A percentile compares a stretch with the other conserved stretches of the same genome.
These are phyloP conservation scores for Talaromyces liani DNA, from an alignment of 495 filamentous ascomycete genomes.

Conservation along the genomic window DNA sequence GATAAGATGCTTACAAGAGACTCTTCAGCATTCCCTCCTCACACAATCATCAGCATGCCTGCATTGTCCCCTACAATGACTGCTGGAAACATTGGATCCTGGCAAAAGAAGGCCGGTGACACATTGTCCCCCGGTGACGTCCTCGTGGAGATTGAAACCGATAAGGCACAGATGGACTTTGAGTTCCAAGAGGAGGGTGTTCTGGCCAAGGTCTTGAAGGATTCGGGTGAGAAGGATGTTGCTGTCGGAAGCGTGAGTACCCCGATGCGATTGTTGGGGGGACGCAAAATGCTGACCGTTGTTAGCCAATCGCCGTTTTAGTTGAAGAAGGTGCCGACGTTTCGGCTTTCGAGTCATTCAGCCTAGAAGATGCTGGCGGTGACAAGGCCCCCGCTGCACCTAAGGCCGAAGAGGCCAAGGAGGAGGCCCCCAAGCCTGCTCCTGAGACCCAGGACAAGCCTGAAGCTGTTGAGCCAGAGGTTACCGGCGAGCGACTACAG, in stretches of 20 bases:
- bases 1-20: conserved; percentile 18
- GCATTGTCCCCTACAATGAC: conserved; percentile 98
- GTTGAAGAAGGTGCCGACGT: conserved; percentile 87
- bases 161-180: conserved; percentile 99
- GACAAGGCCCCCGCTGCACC: conserved; percentile 53
- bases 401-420: conserved; percentile 44
- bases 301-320: conserved; percentile 88
- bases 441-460: conserved; percentile 48
- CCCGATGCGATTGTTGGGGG: not conserved
- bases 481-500: conserved; percentile 70
- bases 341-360: conserved; percentile 81
- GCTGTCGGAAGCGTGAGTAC: conserved; percentile 84
- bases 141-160: conserved; percentile 99
- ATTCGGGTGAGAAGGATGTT: conserved; percentile 90
- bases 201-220: conserved; percentile 90
- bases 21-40: conserved; percentile 71
- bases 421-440: conserved; percentile 52
- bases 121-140: conserved; percentile 84
- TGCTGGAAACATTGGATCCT: conserved; percentile 89
- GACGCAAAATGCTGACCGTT: conserved; percentile 20
- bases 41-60: conserved; percentile 95
- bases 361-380: conserved; percentile 82
- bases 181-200: conserved; percentile 99
- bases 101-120: conserved; percentile 97
- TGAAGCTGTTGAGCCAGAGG: conserved; percentile 61